phyloP scores from a whole-genome alignment of 1,139 yeast species.

The Suzukiozyma palmioleophila region DNA sequence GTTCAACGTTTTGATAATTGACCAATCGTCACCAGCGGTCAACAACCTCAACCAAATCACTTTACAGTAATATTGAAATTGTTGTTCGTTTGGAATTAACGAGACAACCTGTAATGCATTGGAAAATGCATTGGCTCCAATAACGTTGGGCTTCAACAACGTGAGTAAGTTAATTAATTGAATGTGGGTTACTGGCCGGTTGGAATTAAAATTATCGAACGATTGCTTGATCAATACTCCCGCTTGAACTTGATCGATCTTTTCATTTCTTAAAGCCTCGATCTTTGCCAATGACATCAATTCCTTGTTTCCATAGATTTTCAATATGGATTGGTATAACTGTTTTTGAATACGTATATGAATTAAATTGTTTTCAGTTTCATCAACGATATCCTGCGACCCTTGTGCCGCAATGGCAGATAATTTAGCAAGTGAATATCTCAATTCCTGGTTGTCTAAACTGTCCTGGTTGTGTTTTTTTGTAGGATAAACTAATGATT shows the following conservation, averaged over 20 bases:
- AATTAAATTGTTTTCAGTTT: slow-evolving; percentile 44
- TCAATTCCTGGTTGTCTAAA: slow-evolving; percentile 48
- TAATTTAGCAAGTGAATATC: slow-evolving; percentile 70
- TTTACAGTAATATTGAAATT: slow-evolving; percentile 19
- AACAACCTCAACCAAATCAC: slow-evolving; percentile 64
- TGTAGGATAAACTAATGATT: slow-evolving; percentile 27
- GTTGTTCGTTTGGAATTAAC: slow-evolving; percentile 21
- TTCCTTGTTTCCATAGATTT: slow-evolving; percentile 18
- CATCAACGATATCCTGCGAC: slow-evolving; percentile 8
- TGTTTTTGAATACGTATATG: slow-evolving; percentile 45
- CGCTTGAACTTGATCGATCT: slow-evolving; percentile 9
- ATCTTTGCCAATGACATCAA: slow-evolving; percentile 15
- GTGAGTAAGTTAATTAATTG: slow-evolving; percentile 60
- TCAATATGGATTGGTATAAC: slow-evolving; percentile 29
- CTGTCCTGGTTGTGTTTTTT: slow-evolving; percentile 9
- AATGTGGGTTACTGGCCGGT: slow-evolving; percentile 36
- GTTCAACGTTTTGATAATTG: slow-evolving; percentile 32
- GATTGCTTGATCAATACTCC: slow-evolving; percentile 24
- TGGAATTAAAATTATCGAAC: slow-evolving; percentile 30
- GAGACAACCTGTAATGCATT: slow-evolving; percentile 35
- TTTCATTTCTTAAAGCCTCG: slow-evolving; percentile 2
- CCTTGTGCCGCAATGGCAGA: slow-evolving; percentile 30
- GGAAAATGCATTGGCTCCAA: slow-evolving; percentile 21
- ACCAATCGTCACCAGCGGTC: slow-evolving; percentile 56
- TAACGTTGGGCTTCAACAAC: slow-evolving; percentile 33